Evolutionary conservation across 768 basidiomycete species (phyloP).

Genomic region (Pleurotus cornucopiae): DNA sequence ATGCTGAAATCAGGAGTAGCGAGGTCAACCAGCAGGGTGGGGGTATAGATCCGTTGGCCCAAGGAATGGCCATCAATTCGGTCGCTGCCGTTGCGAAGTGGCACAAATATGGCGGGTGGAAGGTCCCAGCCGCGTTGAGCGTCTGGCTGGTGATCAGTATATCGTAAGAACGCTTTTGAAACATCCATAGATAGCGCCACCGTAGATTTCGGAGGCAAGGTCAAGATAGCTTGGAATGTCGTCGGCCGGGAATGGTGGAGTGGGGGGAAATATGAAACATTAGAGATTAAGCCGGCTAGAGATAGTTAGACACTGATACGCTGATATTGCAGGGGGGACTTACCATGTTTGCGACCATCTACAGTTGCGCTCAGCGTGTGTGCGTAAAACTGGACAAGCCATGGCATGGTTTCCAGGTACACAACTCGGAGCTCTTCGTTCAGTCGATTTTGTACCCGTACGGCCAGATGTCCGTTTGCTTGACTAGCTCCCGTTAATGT

Average conservation of each 20-base stretch:
- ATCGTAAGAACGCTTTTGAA: slow-evolving; percentile 81
- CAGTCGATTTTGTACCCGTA: slow-evolving; percentile 62
- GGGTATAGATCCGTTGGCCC: slow-evolving; percentile 63
- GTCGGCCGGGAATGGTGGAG: slow-evolving; percentile 71
- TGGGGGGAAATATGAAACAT: slow-evolving; percentile 65
- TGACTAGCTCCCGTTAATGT: slow-evolving; percentile 73
- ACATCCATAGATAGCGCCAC: slow-evolving; percentile 69
- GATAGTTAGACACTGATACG: not conserved
- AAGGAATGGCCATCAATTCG: slow-evolving; percentile 14
- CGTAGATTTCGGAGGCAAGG: slow-evolving; percentile 64
- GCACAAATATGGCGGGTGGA: slow-evolving; percentile 76
- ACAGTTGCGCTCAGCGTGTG: slow-evolving; percentile 63
- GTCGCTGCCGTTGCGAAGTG: slow-evolving; percentile 17
- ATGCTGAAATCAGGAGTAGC: slow-evolving; percentile 99
- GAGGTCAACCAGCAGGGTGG: slow-evolving; percentile 81
- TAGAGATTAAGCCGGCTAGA: slow-evolving; percentile 59
- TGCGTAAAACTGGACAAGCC: slow-evolving; percentile 85
- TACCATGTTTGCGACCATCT: slow-evolving; percentile 44
- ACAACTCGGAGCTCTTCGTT: slow-evolving; percentile 40
- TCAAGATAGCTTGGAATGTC: slow-evolving; percentile 66
- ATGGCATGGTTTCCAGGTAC: slow-evolving; percentile 92
- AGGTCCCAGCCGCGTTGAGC: slow-evolving; percentile 94
- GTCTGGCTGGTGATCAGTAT: slow-evolving; percentile 95
- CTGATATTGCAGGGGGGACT: slow-evolving; percentile 14
- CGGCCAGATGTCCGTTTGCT: slow-evolving; percentile 66